Conservation (phyloP, 805 yeast species). For the Lachancea dasiensis region DNA sequence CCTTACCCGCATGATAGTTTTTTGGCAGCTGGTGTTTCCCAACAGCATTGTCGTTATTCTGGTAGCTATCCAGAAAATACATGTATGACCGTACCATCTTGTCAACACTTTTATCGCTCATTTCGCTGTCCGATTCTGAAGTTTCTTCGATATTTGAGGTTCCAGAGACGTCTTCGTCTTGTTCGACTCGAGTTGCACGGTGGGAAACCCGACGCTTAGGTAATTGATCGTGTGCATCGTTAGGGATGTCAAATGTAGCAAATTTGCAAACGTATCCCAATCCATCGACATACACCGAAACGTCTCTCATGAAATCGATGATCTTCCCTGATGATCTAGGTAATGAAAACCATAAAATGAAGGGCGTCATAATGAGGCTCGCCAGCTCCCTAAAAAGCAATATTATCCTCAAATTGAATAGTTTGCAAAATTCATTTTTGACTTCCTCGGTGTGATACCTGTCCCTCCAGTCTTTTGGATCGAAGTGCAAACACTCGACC, state of each 20-base stretch:
- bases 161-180: slow-evolving; percentile 16
- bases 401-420: slow-evolving; percentile 68
- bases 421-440: slow-evolving; percentile 70
- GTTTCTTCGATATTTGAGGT: too few species aligned
- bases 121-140: slow-evolving; percentile 17
- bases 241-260: slow-evolving; percentile 85
- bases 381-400: slow-evolving; percentile 71
- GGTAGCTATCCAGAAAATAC: slow-evolving; percentile 82
- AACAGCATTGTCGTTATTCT: slow-evolving; percentile 36
- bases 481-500: slow-evolving; percentile 81
- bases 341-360: slow-evolving; percentile 78
- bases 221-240: slow-evolving; percentile 44
- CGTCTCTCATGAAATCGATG: slow-evolving; percentile 86
- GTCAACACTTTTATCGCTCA: slow-evolving; percentile 48
- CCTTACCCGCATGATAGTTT: slow-evolving; percentile 8
- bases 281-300: slow-evolving; percentile 87
- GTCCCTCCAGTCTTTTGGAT: slow-evolving; percentile 85
- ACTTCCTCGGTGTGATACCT: slow-evolving; percentile 78
- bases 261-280: slow-evolving; percentile 90
- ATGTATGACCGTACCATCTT: slow-evolving; percentile 90
- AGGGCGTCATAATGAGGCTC: slow-evolving; percentile 80
- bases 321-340: slow-evolving; percentile 69
- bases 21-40: slow-evolving; percentile 30
- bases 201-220: slow-evolving; percentile 14
- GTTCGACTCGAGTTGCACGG: slow-evolving; percentile 20